phyloP scores from a whole-genome alignment of 1,139 yeast genomes.

The Nakaseomyces bracarensis region DNA sequence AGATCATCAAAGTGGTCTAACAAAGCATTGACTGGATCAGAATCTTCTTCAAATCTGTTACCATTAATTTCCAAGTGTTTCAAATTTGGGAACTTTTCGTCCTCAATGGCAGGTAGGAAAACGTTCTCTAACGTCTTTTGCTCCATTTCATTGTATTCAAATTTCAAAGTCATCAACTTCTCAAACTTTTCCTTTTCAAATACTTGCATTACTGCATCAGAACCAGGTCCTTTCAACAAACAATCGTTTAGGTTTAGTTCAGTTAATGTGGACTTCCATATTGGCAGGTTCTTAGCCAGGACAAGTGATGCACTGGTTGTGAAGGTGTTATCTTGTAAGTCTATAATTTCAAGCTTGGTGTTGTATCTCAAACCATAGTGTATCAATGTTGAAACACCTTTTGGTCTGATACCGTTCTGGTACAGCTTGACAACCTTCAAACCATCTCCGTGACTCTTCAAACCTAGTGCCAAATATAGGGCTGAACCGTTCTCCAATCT shows the following conservation, averaged over 20 bases:
- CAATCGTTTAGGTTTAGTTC: constrained; percentile 89
- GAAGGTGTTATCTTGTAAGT: constrained; percentile 91
- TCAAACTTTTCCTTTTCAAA: constrained; percentile 37
- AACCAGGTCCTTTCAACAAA: constrained; percentile 71
- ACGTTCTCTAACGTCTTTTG: constrained; percentile 45
- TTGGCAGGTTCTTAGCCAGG: constrained; percentile 49
- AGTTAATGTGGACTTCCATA: constrained; percentile 47
- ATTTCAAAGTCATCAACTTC: constrained; percentile 49
- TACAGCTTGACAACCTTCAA: constrained; percentile 71
- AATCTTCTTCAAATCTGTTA: constrained; percentile 78
- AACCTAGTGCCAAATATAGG: constrained; percentile 65
- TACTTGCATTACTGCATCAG: constrained; percentile 44
- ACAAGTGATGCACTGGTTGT: constrained; percentile 77
- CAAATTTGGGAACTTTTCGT: constrained; percentile 51
- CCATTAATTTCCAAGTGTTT: constrained; percentile 78
- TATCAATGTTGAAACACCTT: constrained; percentile 72
- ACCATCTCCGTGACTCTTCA: constrained; percentile 58
- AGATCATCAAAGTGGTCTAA: constrained; percentile 59
- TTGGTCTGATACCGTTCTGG: constrained; percentile 95
- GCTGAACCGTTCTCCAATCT: constrained; percentile 91
- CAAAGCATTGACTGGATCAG: constrained; percentile 48
- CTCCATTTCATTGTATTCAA: constrained; percentile 88
- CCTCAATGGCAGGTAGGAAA: constrained; percentile 46
- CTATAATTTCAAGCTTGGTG: constrained; percentile 56
- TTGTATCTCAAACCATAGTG: constrained; percentile 61